Evolutionary conservation across 176 grass and related monocot species (phyloP).

Genomic region (Elaeis guineensis): DNA sequence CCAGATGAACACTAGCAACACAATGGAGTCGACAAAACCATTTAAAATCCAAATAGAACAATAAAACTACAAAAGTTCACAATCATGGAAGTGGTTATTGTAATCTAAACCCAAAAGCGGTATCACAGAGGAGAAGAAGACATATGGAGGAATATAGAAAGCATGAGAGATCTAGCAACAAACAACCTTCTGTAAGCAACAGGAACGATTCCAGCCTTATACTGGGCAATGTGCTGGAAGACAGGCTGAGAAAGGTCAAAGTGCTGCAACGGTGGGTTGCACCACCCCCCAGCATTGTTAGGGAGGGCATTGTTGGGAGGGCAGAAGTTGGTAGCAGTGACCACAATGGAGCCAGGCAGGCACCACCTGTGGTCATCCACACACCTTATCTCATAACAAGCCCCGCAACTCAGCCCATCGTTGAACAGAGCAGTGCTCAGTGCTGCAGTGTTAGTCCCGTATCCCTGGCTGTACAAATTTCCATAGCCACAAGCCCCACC

Average conservation of each 20-base stretch:
- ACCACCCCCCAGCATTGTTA: conserved; percentile 51
- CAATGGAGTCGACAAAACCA: no score
- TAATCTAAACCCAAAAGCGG: no score
- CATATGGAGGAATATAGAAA: no score
- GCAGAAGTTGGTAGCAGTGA: conserved; percentile 71
- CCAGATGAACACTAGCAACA: no score
- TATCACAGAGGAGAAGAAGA: no score
- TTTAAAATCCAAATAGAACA: no score
- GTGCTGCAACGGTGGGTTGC: conserved; percentile 65
- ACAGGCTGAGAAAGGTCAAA: conserved; percentile 75
- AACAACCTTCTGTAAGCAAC: conserved; percentile 50
- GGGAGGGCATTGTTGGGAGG: conserved; percentile 57
- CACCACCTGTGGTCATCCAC: conserved; percentile 20
- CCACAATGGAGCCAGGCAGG: conserved; percentile 34
- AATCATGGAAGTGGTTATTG: no score
- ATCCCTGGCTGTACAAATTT: conserved; percentile 86
- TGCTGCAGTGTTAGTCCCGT: conserved; percentile 86
- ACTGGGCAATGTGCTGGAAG: conserved; percentile 49
- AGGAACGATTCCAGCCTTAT: conserved; percentile 46
- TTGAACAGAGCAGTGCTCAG: conserved; percentile 85
- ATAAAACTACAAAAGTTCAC: no score
- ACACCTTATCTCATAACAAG: conserved; percentile 64
- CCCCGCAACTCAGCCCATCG: conserved; percentile 62
- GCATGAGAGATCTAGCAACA: no score
- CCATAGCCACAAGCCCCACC: conserved; percentile 94